These are phyloP conservation scores for Eucalyptus cloeziana DNA, from an alignment of 345 rosid species.

Conservation along the genomic window DNA sequence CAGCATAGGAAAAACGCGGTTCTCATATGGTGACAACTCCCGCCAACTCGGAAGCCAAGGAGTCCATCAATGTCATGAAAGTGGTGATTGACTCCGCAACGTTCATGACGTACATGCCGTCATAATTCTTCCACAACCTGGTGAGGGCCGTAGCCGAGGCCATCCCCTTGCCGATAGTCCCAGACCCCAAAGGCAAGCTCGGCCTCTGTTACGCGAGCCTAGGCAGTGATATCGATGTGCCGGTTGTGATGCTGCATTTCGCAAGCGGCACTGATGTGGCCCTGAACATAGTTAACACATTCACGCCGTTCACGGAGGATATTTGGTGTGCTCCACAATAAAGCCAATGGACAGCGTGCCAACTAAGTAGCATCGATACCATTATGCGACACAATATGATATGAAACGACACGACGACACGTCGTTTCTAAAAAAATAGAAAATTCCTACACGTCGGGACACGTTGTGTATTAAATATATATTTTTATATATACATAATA, in stretches of 20 bases:
- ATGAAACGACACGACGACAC: accelerated
- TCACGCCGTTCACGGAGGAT: neutral
- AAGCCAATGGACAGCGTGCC: neutral
- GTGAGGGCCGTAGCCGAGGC: neutral
- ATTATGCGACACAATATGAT: too few species aligned
- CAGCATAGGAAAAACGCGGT: neutral
- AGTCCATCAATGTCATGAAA: neutral
- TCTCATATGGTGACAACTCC: neutral
- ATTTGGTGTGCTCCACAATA: neutral
- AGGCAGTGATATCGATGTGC: neutral
- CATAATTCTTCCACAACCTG: neutral
- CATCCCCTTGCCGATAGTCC: neutral
- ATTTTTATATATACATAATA: too few species aligned
- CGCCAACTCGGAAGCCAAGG: neutral
- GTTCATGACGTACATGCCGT: neutral
- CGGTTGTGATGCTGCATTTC: neutral
- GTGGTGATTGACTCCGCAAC: neutral
- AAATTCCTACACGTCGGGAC: too few species aligned
- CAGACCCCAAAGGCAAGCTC: neutral
- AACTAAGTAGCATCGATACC: too few species aligned
- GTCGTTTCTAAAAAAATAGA: too few species aligned
- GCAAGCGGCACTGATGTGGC: neutral
- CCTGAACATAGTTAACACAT: neutral
- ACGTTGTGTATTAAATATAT: too few species aligned
- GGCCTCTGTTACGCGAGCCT: neutral